A percentile compares a stretch with the other conserved stretches of the same genome.
Evolutionary conservation across 139 green algal species (phyloP).

Genomic region (Closterium sp.): DNA sequence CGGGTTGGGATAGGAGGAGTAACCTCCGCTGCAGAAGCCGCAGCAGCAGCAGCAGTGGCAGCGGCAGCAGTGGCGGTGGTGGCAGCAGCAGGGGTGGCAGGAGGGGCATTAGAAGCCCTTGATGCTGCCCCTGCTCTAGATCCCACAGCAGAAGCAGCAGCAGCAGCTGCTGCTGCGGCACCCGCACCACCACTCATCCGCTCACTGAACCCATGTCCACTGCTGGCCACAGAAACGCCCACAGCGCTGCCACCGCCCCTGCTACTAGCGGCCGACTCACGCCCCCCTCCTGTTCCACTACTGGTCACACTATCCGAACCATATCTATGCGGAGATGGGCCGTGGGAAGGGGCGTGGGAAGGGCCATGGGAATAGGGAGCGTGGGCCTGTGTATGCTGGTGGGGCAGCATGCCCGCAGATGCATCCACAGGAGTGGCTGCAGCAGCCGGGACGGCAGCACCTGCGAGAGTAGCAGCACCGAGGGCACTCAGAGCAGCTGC

Average conservation of each 20-base stretch:
- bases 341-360: too few relatives aligned
- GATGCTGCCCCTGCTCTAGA: too few relatives aligned
- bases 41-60: background rate
- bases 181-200: background rate
- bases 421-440: background rate
- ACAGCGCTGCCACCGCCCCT: background rate
- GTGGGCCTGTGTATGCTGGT: background rate
- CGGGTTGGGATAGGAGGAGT: background rate
- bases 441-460: too few relatives aligned
- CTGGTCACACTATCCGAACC: background rate
- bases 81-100: too few relatives aligned
- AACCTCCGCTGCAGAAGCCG: background rate
- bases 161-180: background rate
- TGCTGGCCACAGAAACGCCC: background rate
- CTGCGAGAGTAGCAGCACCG: background rate
- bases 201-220: background rate
- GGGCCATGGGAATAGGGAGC: background rate
- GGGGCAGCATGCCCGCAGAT: too few relatives aligned
- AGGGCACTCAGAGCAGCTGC: background rate
- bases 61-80: background rate
- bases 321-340: background rate
- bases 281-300: background rate
- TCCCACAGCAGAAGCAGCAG: too few relatives aligned
- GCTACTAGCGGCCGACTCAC: background rate
- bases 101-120: too few relatives aligned